Percentiles rank a stretch among this genome's conserved stretches.
Evolutionary conservation across 179 eudicot genomes (phyloP).

Genomic region (Camellia oleifera): DNA sequence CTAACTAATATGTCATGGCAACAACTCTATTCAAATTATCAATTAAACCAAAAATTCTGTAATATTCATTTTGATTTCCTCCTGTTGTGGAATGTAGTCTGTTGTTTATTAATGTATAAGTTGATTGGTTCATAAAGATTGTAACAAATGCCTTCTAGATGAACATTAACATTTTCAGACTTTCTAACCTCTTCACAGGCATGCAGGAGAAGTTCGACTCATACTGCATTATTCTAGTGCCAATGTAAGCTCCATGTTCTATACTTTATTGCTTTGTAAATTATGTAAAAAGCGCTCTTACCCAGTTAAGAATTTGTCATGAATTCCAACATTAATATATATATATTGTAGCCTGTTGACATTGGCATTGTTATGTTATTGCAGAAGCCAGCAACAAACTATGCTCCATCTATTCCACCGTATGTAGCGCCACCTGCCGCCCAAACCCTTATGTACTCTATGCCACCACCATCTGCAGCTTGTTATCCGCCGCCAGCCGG

Average conservation of each 20-base stretch:
- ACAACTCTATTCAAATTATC: background rate
- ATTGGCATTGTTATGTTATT: slow-evolving; percentile 6
- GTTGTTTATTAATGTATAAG: background rate
- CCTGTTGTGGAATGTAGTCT: background rate
- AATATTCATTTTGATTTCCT: background rate
- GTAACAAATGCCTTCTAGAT: background rate
- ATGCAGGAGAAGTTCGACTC: slow-evolving; percentile 89
- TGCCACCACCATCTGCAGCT: slow-evolving; percentile 33
- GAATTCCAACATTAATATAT: background rate
- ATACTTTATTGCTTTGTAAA: background rate
- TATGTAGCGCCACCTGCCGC: slow-evolving; percentile 37
- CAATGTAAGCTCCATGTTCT: slow-evolving; percentile 39
- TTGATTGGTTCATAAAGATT: background rate
- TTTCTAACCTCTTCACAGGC: slow-evolving; percentile 35
- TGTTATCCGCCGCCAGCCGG: slow-evolving; percentile 32
- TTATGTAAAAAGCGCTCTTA: background rate
- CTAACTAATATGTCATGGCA: background rate
- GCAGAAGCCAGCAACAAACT: slow-evolving; percentile 51
- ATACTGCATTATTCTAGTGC: slow-evolving; percentile 74
- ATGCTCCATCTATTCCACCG: slow-evolving; percentile 62
- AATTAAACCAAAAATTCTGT: background rate
- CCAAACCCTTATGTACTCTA: slow-evolving; percentile 42
- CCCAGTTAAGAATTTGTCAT: background rate
- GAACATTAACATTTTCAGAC: background rate
- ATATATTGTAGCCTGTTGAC: background rate